Evolutionary conservation across 805 yeast species (phyloP), one percentile per base, ranked within the genome.

Genomic region (Torulaspora maleeae): DNA sequence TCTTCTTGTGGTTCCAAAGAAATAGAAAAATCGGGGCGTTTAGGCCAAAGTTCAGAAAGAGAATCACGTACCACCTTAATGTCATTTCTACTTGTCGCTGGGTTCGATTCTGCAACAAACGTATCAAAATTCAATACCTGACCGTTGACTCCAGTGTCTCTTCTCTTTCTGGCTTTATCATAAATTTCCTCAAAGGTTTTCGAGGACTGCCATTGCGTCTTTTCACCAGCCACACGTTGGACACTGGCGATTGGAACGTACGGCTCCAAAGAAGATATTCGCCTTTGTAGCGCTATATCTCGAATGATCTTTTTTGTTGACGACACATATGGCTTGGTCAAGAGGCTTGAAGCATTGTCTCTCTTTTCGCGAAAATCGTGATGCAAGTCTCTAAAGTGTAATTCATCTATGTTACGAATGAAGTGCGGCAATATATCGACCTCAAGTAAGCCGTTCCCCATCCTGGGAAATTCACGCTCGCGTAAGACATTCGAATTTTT

Each of bases 401-500:
- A 37, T 0, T 66, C 66, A 1, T 55, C 43, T 19, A 89, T 64
- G 59, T 90, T 89, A 7, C 66, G 27, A 10, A 91, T 83, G 61
- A 74, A 67, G n/a, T 68, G 72, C 0, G 88, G 81, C 5, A 71
- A 54, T 1, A 83, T 66, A 61, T 91, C 97, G 11, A 89, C 58
- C 59, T 91, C 98, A 4, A 88, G 59, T 8, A 81, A 66, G 4
- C 83, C 72, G 47, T 78, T 70, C 0, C 89, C 84, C 43, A 80
- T 76, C 47, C 95, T 66, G 1, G 76, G 74, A 46, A 67, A 56
- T 3, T 36, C 45, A 12, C 41, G 45, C 20, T 36, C 37, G 11
- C 39, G 41, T n/a, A 57, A 38, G 1, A 51, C 45, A 27, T 62
- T 56, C 0, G 47, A 47, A 1, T 57, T 58, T 13, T 41, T 41